Evolutionary conservation across 2,329 filamentous ascomycete genomes (phyloP).

Genomic region (Periglandula ipomoeae): DNA sequence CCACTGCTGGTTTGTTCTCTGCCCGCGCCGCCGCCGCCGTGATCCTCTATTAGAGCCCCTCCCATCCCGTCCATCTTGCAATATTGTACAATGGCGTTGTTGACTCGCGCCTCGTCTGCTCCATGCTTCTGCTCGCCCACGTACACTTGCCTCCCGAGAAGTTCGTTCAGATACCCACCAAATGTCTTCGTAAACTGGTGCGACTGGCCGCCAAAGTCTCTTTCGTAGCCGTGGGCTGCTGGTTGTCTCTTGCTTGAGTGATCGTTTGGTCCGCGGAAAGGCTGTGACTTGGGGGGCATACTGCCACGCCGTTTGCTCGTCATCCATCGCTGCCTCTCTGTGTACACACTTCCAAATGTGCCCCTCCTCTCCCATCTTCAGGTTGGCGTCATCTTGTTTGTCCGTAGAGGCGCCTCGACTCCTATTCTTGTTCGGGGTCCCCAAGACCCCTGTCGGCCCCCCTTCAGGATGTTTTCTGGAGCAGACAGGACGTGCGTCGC

Average conservation of each 20-base stretch:
- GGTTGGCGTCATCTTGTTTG: background rate
- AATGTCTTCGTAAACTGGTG: too few species aligned
- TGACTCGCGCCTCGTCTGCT: background rate
- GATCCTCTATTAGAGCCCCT: background rate
- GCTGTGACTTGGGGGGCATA: too few species aligned
- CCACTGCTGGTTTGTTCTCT: background rate
- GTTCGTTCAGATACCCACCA: too few species aligned
- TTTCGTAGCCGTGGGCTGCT: too few species aligned
- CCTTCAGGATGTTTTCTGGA: background rate
- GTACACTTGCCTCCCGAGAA: too few species aligned
- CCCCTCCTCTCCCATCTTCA: background rate
- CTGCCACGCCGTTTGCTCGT: too few species aligned
- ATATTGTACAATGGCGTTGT: background rate
- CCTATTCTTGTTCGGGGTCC: background rate
- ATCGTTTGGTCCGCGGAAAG: too few species aligned
- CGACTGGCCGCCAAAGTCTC: too few species aligned
- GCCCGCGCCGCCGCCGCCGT: conserved; percentile 1
- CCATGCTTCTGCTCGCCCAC: too few species aligned
- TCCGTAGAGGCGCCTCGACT: background rate
- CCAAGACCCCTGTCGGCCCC: background rate
- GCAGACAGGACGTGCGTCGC: background rate
- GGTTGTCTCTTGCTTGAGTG: too few species aligned
- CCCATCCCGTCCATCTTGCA: background rate
- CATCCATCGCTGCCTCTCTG: background rate
- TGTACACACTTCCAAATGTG: too few species aligned